Conservation (phyloP, 805 yeast species). For the fission yeast (Schizosaccharomyces pombe) region DNA sequence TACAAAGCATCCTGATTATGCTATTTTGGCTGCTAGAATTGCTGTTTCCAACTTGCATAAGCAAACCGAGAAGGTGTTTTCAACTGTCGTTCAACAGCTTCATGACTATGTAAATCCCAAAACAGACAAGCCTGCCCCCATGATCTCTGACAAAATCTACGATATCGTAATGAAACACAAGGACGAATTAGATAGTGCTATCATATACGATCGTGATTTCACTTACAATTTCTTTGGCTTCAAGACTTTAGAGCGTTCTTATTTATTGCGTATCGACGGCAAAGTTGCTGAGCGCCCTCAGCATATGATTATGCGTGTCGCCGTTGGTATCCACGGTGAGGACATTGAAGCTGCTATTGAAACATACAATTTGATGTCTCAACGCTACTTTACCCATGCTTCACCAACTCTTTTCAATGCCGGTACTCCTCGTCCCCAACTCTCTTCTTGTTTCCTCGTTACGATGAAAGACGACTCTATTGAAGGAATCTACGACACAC, state of each 20-base stretch:
- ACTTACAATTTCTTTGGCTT: constrained; percentile 67
- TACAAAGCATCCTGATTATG: constrained; percentile 93
- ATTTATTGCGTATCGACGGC: constrained; percentile 42
- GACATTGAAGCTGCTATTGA: constrained; percentile 44
- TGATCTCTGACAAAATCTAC: constrained; percentile 46
- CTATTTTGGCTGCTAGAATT: constrained; percentile 65
- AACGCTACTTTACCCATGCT: constrained; percentile 73
- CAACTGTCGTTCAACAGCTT: constrained; percentile 50
- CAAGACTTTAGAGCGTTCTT: constrained; percentile 76
- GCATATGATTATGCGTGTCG: constrained; percentile 70
- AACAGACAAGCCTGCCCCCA: constrained; percentile 40
- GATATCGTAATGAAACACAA: constrained; percentile 39
- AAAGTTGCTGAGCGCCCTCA: constrained; percentile 78
- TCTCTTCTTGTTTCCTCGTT: constrained; percentile 79
- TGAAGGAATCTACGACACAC: constrained; percentile 79
- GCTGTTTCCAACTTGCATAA: constrained; percentile 87
- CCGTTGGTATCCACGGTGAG: constrained; percentile 67
- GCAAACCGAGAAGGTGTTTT: constrained; percentile 71
- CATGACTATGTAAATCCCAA: constrained; percentile 63
- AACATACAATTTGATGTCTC: constrained; percentile 72
- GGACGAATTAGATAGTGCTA: constrained; percentile 45
- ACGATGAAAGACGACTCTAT: constrained; percentile 88
- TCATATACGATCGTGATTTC: constrained; percentile 57
- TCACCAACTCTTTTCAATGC: constrained; percentile 89
- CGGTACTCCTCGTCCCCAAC: constrained; percentile 62